Percentiles rank a stretch among this genome's conserved stretches.
phyloP scores from a whole-genome alignment of 768 basidiomycete genomes.

The Rhizopogon vesiculosus region DNA sequence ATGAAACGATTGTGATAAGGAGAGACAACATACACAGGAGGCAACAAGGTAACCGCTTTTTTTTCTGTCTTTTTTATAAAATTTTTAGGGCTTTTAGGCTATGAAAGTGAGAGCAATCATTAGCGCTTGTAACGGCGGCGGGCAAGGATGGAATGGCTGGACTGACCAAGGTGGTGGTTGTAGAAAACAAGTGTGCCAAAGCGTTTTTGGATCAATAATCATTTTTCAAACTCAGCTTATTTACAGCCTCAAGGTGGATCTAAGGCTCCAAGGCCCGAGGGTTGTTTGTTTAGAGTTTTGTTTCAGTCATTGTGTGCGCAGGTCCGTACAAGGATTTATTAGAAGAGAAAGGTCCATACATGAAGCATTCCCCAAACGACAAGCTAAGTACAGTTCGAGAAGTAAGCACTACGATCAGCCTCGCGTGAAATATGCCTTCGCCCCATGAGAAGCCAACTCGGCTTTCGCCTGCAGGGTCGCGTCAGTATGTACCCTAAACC shows the following conservation, averaged over 20 bases:
- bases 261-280: too few species aligned
- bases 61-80: constrained; percentile 67
- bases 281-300: not conserved
- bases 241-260: not conserved
- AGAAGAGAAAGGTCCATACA: constrained; percentile 13
- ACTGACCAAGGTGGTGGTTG: constrained; percentile 65
- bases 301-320: not conserved
- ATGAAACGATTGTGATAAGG: constrained; percentile 8
- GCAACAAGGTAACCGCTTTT: constrained; percentile 76
- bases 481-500: constrained; percentile 8
- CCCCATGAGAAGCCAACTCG: constrained; percentile 79
- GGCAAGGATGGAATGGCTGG: constrained; percentile 12
- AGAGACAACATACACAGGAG: constrained; percentile 54
- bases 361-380: not conserved
- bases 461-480: constrained; percentile 59
- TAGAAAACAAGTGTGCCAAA: constrained; percentile 35
- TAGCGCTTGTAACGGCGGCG: constrained; percentile 10
- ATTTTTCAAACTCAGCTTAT: constrained; percentile 37
- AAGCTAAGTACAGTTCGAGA: constrained; percentile 4
- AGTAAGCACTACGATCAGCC: constrained; percentile 40
- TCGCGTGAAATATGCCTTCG: constrained; percentile 84
- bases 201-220: constrained; percentile 19
- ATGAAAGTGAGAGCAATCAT: constrained; percentile 17
- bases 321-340: not conserved
- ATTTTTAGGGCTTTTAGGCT: constrained; percentile 57